Evolutionary conservation across 2,329 filamentous ascomycete species (phyloP).

Genomic region (Elsinoe australis): DNA sequence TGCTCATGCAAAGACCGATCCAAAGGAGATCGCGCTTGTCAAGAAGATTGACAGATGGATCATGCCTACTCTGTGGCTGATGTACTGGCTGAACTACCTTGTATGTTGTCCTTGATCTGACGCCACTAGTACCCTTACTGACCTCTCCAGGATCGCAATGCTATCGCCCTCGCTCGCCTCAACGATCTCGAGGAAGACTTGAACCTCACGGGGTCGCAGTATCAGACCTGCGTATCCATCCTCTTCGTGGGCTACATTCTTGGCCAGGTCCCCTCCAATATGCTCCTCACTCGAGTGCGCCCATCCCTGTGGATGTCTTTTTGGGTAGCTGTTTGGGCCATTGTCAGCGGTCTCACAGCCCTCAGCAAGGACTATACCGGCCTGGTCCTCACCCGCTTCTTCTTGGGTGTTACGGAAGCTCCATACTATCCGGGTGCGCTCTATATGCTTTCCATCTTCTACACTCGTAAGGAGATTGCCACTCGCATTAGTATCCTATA

Average conservation of each 20-base stretch:
- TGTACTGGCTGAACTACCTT: conserved; percentile 26
- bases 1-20: conserved; percentile 29
- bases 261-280: conserved; percentile 37
- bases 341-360: conserved; percentile 24
- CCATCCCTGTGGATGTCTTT: conserved; percentile 38
- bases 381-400: conserved; percentile 38
- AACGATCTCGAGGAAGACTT: conserved; percentile 37
- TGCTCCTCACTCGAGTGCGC: conserved; percentile 39
- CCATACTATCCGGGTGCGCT: conserved; percentile 35
- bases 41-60: conserved; percentile 26
- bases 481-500: conserved; percentile 40
- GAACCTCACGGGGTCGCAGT: conserved; percentile 35
- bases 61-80: conserved; percentile 20
- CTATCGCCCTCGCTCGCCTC: conserved; percentile 40
- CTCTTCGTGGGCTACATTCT: conserved; percentile 34
- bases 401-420: conserved; percentile 50
- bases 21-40: conserved; percentile 26
- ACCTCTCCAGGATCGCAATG: conserved; percentile 28
- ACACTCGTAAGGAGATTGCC: conserved; percentile 30
- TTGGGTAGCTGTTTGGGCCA: conserved; percentile 38
- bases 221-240: conserved; percentile 34
- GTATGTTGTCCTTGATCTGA: not conserved
- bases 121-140: not conserved
- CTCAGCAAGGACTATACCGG: conserved; percentile 24
- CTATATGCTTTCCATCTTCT: conserved; percentile 39